Conservation (phyloP, 2,329 filamentous ascomycete genomes). For the Coleophoma eucalyptorum region DNA sequence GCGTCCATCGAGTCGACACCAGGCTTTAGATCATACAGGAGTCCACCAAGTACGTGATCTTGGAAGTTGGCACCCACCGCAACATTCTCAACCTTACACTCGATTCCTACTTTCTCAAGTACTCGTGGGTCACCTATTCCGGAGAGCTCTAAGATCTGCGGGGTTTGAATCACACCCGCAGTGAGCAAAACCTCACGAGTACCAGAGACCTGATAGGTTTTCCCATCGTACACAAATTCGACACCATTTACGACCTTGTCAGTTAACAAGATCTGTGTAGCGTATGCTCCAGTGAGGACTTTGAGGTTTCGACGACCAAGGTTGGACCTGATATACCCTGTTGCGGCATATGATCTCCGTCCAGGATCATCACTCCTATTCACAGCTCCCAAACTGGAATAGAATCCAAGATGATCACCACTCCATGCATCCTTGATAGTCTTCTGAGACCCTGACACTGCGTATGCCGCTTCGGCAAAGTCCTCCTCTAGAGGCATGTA, state of each 20-base stretch:
- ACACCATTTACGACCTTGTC: conserved; percentile 39
- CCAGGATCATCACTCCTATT: neutral
- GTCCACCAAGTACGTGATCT: conserved; percentile 3
- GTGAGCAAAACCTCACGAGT: conserved; percentile 26
- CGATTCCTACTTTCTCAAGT: conserved; percentile 11
- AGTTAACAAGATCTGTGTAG: too few relatives aligned
- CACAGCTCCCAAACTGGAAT: conserved; percentile 4
- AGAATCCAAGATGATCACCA: conserved; percentile 8
- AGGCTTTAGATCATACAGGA: conserved; percentile 1
- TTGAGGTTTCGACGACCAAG: conserved; percentile 58
- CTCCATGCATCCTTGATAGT: conserved; percentile 5
- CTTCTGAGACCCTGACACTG: conserved; percentile 1
- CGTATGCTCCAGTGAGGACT: conserved; percentile 79
- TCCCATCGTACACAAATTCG: conserved; percentile 13
- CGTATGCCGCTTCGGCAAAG: conserved; percentile 5
- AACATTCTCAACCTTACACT: conserved; percentile 7
- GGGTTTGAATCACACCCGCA: conserved; percentile 22
- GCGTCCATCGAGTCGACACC: conserved; percentile 4
- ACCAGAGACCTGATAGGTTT: conserved; percentile 15
- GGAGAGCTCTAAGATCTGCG: conserved; percentile 31
- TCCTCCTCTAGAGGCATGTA: conserved; percentile 8
- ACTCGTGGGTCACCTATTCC: conserved; percentile 19
- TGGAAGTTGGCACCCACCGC: conserved; percentile 18
- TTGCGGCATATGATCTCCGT: neutral
- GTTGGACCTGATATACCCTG: neutral